Percentiles rank a stretch among this genome's conserved stretches.
These are phyloP conservation scores for Allium fistulosum DNA, from an alignment of 106 monocot genomes.

Conservation along the genomic window DNA sequence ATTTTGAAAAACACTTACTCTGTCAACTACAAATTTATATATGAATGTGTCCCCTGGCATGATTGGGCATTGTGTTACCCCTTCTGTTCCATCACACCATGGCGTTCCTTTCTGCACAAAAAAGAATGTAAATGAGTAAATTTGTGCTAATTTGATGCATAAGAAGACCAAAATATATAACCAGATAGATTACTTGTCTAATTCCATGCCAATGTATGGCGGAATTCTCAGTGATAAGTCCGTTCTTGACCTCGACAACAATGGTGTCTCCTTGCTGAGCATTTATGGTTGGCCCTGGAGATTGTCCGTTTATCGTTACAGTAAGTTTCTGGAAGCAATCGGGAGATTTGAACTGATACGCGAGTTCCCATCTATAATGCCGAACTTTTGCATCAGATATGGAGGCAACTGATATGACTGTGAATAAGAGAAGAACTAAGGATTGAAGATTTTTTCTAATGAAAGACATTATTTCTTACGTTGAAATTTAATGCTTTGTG, in stretches of 20 bases:
- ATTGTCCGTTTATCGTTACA: conserved; percentile 56
- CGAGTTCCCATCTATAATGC: conserved; percentile 42
- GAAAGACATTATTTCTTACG: too few species aligned
- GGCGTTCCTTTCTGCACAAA: conserved; percentile 59
- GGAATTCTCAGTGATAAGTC: conserved; percentile 52
- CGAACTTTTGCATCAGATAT: conserved; percentile 9
- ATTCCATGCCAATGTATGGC: conserved; percentile 92
- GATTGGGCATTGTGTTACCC: conserved; percentile 84
- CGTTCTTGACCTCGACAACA: conserved; percentile 54
- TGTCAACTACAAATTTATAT: conserved; percentile 75
- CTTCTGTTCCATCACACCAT: conserved; percentile 76
- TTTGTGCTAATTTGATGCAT: background rate
- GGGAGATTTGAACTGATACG: conserved; percentile 58
- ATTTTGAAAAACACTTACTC: conserved; percentile 29
- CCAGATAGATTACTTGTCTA: conserved; percentile 34
- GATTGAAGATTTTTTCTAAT: too few species aligned
- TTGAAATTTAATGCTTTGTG: too few species aligned
- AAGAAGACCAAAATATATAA: background rate
- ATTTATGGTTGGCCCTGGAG: conserved; percentile 69
- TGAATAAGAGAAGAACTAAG: background rate
- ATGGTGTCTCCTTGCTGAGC: conserved; percentile 74
- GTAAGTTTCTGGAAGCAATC: conserved; percentile 67
- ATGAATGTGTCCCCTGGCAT: conserved; percentile 61
- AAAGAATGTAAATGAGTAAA: background rate
- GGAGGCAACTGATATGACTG: background rate